These are phyloP conservation scores for Barnettozyma salicaria DNA, from an alignment of 805 yeast species.

Conservation along the genomic window DNA sequence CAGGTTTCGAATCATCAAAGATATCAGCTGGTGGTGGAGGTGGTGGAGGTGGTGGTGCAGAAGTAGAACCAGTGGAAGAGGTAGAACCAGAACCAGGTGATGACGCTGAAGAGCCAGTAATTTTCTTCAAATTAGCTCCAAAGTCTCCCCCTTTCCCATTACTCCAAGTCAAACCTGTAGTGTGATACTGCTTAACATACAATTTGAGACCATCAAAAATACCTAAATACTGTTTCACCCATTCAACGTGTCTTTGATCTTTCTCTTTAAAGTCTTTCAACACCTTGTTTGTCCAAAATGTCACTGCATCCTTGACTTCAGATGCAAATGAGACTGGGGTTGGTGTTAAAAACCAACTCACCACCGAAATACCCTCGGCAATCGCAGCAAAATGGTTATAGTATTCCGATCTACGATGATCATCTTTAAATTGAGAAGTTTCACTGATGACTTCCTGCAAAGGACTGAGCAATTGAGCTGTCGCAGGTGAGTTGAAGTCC, in stretches of 20 bases:
- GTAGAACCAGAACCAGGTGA: conserved; percentile 29
- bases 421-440: conserved; percentile 64
- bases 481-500: conserved; percentile 45
- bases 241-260: conserved; percentile 63
- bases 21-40: conserved; percentile 85
- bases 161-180: conserved; percentile 88
- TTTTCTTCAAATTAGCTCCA: conserved; percentile 39
- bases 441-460: conserved; percentile 53
- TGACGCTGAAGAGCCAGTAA: conserved; percentile 27
- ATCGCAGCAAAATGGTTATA: conserved; percentile 74
- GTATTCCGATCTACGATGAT: conserved; percentile 59
- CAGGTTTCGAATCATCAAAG: conserved; percentile 36
- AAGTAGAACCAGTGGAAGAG: conserved; percentile 38
- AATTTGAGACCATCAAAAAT: conserved; percentile 64
- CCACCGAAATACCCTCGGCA: conserved; percentile 82
- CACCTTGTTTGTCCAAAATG: conserved; percentile 90
- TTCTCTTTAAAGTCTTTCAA: conserved; percentile 76
- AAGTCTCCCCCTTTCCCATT: conserved; percentile 54
- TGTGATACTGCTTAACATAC: conserved; percentile 71
- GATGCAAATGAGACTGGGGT: conserved; percentile 72
- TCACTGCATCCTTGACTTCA: conserved; percentile 86
- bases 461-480: conserved; percentile 57
- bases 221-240: conserved; percentile 66
- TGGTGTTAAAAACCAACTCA: conserved; percentile 82
- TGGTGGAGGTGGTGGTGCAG: conserved; percentile 97